Conservation (phyloP, 2,329 filamentous ascomycete species). For the Mariannaea sp. region DNA sequence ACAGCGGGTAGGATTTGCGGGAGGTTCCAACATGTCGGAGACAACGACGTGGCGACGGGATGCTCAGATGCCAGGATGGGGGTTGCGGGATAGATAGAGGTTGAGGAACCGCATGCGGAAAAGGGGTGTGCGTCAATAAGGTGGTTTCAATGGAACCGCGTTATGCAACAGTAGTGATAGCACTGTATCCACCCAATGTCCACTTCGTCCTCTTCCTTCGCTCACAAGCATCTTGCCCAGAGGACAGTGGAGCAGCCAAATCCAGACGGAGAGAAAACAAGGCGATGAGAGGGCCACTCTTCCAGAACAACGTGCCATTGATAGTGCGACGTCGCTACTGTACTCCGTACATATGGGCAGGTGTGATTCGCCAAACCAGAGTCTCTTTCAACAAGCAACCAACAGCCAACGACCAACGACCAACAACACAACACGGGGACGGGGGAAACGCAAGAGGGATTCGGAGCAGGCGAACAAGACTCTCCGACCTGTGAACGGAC, state of each 20-base stretch:
- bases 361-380: not conserved
- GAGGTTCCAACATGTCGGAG: conserved; percentile 20
- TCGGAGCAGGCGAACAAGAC: conserved; percentile 14
- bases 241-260: too few species aligned
- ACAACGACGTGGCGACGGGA: conserved; percentile 14
- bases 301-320: not conserved
- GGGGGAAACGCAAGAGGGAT: too few species aligned
- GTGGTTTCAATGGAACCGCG: not conserved
- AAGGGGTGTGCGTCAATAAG: not conserved
- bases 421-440: not conserved
- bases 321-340: not conserved
- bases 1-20: conserved; percentile 11
- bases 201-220: too few species aligned
- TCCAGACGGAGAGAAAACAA: not conserved
- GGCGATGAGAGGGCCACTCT: not conserved
- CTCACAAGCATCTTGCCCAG: too few species aligned
- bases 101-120: conserved; percentile 10
- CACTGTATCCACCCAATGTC: conserved; percentile 8
- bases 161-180: not conserved
- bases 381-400: not conserved
- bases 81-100: conserved; percentile 15
- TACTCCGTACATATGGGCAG: not conserved
- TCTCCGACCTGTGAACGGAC: not conserved
- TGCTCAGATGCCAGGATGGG: conserved; percentile 16
- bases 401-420: not conserved